A percentile compares a stretch with the other conserved stretches of the same genome.
phyloP scores from a whole-genome alignment of 768 basidiomycete species.

The Lentinus brumalis region DNA sequence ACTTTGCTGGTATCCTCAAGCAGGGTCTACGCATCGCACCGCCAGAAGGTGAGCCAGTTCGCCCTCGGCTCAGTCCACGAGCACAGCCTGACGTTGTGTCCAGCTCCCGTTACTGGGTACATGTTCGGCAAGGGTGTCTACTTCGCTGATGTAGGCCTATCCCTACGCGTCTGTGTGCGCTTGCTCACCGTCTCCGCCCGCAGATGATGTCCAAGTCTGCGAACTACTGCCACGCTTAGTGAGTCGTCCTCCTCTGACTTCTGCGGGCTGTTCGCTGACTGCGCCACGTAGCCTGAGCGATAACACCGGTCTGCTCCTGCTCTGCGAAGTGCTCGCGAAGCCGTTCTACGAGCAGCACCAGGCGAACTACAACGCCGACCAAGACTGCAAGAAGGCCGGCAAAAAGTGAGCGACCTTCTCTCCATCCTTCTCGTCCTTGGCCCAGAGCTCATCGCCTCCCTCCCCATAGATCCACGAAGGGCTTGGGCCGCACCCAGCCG shows the following conservation, averaged over 20 bases:
- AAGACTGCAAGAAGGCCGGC: conserved; percentile 48
- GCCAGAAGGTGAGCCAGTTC: conserved; percentile 49
- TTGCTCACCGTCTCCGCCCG: neutral
- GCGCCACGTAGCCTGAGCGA: conserved; percentile 45
- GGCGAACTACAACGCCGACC: conserved; percentile 53
- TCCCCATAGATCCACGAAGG: conserved; percentile 62
- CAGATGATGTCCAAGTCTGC: conserved; percentile 73
- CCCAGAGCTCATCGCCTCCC: neutral
- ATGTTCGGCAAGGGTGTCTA: conserved; percentile 73
- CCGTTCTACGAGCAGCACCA: conserved; percentile 51
- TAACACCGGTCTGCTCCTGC: conserved; percentile 54
- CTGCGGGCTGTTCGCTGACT: neutral
- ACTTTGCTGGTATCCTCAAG: conserved; percentile 64
- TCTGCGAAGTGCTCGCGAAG: conserved; percentile 61
- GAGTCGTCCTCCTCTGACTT: conserved; percentile 22
- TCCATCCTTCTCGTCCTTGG: neutral
- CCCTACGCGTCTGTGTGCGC: neutral
- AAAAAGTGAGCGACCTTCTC: conserved; percentile 15
- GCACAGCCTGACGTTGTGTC: neutral
- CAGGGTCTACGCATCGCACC: conserved; percentile 68
- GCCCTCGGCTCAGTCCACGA: neutral
- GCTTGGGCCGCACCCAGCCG: conserved; percentile 55
- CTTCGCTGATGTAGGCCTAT: conserved; percentile 55
- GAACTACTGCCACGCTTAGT: conserved; percentile 55
- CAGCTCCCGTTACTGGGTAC: conserved; percentile 55